Base-by-base conservation (phyloP, 495 filamentous ascomycete species). In the Emericellopsis terricola region DNA sequence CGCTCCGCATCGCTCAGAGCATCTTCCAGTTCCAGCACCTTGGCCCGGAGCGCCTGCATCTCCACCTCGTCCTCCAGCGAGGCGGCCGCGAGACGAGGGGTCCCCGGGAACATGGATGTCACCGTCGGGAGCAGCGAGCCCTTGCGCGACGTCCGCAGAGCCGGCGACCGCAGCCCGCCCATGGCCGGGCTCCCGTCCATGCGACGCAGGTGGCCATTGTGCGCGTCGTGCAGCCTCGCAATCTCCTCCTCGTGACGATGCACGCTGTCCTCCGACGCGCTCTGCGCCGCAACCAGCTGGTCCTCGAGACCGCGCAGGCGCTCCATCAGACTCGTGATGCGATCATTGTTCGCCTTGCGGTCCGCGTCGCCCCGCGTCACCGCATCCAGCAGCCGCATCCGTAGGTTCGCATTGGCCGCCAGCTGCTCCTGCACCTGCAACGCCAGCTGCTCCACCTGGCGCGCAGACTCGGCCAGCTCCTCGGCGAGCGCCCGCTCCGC, bases 211-310 rank as follows among this genome's bases (percentile, higher is more conserved):
- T 92, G 80, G 3, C 60, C 59, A 51, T 65, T 81, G 47, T 91
- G 81, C 40, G 65, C 78, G 32, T 91, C 84, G 40, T 77, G 71
- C 28, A 97, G 52, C 14, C 60, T 52, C 6, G 68, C 59, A 21
- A 92, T 62, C 50, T 94, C 83, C 19, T 94, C 84, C 52, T 96
- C 89, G 47, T 94, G 81, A 32, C 69, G 70, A 31, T 67, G 45
- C 45, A 94, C 73, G 20, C 71, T 70, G 38, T 89, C 85, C 56
- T 97, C 89, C 13, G 82, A 83, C 23, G 76, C 60, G 30, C 84
- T 78, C 53, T 96, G 89, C 1, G 89, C 85, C 11, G 67, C 53
- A 34, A 93, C 59, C 11, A 96, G 68, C 38, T 71, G 70, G 39
- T 97, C 89, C 52, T 97, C 89, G 16, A 93, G 63, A 10, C 60